Percentiles rank a stretch among this genome's conserved stretches.
Conservation (phyloP, 179 eudicot genomes). For the Vitellaria paradoxa region DNA sequence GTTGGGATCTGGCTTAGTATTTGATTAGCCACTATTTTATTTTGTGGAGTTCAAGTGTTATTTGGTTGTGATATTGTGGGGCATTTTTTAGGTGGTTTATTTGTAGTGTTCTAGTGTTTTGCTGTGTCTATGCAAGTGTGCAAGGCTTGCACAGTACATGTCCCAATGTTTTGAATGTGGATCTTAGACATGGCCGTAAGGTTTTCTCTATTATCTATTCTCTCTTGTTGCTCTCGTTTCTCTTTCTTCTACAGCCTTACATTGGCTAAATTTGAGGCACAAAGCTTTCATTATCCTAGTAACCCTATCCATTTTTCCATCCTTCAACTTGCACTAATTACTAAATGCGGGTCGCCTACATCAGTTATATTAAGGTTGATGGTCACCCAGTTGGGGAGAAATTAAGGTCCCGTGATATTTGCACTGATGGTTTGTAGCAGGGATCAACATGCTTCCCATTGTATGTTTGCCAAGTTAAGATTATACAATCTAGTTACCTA, state of each 20-base stretch:
- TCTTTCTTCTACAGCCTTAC: not conserved
- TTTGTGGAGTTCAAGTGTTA: not conserved
- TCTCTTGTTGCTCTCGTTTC: not conserved
- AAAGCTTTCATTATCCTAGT: not conserved
- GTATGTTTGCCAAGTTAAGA: conserved; percentile 2
- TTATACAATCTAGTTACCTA: not conserved
- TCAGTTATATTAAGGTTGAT: not conserved
- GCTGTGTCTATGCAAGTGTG: not conserved
- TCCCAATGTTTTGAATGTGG: not conserved
- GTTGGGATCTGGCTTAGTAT: not conserved
- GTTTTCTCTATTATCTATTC: not conserved
- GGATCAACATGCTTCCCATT: not conserved
- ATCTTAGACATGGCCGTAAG: not conserved
- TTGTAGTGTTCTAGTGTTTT: not conserved
- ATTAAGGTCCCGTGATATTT: not conserved
- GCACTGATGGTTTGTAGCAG: not conserved
- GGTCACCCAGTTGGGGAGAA: not conserved
- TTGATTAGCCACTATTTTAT: not conserved
- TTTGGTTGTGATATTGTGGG: not conserved
- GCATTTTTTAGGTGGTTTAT: not conserved
- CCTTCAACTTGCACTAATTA: not conserved
- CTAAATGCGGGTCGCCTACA: not conserved
- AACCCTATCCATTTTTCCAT: not conserved
- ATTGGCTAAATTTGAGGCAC: not conserved
- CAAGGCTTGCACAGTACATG: not conserved